Conservation (phyloP, 108 stramenopile species). For the Nannochloropsis salina region DNA sequence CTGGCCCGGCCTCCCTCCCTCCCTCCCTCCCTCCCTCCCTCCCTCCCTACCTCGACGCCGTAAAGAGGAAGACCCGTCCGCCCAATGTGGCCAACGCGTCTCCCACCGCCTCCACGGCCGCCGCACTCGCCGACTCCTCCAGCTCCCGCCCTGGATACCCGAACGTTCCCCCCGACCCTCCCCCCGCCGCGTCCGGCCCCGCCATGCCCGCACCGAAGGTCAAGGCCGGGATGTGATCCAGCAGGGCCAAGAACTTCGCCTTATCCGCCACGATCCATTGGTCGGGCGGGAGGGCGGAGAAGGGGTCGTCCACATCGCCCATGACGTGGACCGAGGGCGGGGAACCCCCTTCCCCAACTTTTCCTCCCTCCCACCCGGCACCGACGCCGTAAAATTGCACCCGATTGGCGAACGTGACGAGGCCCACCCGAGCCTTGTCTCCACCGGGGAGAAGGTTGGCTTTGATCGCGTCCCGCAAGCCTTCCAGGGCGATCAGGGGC, state of each 20-base stretch:
- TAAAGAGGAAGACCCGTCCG: conserved; percentile 27
- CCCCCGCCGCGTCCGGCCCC: background rate
- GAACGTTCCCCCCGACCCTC: background rate
- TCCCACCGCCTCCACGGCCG: conserved; percentile 26
- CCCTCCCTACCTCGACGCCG: background rate
- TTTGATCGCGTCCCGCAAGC: conserved; percentile 24
- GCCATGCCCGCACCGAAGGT: background rate
- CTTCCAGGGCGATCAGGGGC: conserved; percentile 22
- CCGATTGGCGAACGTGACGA: conserved; percentile 25
- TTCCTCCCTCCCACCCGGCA: conserved; percentile 3
- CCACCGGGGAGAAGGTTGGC: conserved; percentile 28
- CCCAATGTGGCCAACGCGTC: conserved; percentile 24
- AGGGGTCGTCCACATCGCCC: conserved; percentile 26
- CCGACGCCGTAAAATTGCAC: conserved; percentile 31
- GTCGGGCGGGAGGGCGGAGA: background rate
- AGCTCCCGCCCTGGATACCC: background rate
- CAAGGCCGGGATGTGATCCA: conserved; percentile 1
- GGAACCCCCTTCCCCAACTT: background rate
- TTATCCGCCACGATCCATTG: conserved; percentile 19
- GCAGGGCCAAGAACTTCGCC: background rate
- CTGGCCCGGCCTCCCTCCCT: background rate
- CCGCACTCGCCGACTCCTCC: conserved; percentile 28
- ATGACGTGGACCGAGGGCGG: conserved; percentile 25
- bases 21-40: conserved; percentile 13
- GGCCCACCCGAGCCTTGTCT: conserved; percentile 26